phyloP scores from a whole-genome alignment of 805 yeast genomes.

The Yarrowia alimentaria region DNA sequence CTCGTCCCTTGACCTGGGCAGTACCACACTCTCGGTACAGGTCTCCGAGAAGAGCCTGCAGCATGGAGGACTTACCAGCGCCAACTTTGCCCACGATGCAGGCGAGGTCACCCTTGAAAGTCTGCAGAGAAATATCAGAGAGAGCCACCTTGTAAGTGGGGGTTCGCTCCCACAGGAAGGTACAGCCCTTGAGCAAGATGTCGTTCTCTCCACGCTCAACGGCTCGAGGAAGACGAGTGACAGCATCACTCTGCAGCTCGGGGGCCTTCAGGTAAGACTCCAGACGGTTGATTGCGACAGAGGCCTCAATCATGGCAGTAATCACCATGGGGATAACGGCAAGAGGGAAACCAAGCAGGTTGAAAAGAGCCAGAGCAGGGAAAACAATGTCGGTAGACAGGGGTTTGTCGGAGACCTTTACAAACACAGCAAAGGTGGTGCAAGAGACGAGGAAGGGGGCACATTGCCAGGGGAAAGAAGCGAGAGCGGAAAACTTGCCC shows the following conservation, averaged over 20 bases:
- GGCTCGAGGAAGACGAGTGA: constrained; percentile 52
- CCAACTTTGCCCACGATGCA: constrained; percentile 93
- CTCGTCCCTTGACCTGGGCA: constrained; percentile 67
- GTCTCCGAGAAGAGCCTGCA: constrained; percentile 81
- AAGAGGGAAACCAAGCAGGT: constrained; percentile 84
- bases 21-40: constrained; percentile 71
- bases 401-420: constrained; percentile 59
- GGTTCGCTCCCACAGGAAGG: constrained; percentile 62
- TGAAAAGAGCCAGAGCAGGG: constrained; percentile 61
- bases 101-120: constrained; percentile 74
- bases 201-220: constrained; percentile 63
- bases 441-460: constrained; percentile 92
- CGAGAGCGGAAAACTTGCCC: constrained; percentile 76
- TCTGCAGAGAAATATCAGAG: constrained; percentile 61
- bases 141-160: constrained; percentile 54
- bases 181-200: constrained; percentile 41
- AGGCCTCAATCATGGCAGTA: constrained; percentile 81
- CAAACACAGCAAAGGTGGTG: constrained; percentile 84
- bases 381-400: constrained; percentile 86
- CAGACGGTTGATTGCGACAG: constrained; percentile 57
- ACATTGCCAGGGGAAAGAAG: constrained; percentile 81
- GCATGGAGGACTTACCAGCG: constrained; percentile 79
- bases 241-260: constrained; percentile 82
- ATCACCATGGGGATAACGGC: constrained; percentile 90
- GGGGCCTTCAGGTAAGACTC: constrained; percentile 63